Conservation (phyloP, 495 filamentous ascomycete species). For the Penicillium cataractarum region DNA sequence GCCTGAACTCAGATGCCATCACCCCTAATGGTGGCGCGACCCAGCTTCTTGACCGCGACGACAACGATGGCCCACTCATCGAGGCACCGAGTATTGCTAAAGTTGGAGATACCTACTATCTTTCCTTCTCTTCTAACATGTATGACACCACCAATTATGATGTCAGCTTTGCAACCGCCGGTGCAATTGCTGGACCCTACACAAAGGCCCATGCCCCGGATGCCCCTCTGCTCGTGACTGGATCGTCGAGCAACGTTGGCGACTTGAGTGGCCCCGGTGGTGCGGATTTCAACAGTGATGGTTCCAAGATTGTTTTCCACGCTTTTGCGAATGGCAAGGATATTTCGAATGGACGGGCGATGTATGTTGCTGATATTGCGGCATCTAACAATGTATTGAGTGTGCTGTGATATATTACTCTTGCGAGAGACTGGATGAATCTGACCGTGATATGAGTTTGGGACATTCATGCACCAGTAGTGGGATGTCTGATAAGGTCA, state of each 20-base stretch:
- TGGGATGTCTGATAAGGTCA: no score
- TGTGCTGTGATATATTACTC: conserved; percentile 8
- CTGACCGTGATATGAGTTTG: no score
- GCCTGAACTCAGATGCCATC: conserved; percentile 52
- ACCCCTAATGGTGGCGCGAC: conserved; percentile 47
- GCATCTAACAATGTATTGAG: conserved; percentile 17
- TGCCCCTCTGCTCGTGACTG: conserved; percentile 44
- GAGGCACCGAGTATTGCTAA: conserved; percentile 59
- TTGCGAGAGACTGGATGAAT: no score
- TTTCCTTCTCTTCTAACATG: conserved; percentile 61
- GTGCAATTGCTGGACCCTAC: conserved; percentile 48
- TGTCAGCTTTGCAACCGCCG: conserved; percentile 54
- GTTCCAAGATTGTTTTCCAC: conserved; percentile 51
- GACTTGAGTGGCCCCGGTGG: conserved; percentile 53
- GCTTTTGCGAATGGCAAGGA: conserved; percentile 30
- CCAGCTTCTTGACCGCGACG: conserved; percentile 51
- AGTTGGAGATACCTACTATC: conserved; percentile 52
- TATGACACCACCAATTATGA: conserved; percentile 53
- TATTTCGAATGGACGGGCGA: conserved; percentile 21
- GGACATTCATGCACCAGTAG: no score
- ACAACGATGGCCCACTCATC: conserved; percentile 55
- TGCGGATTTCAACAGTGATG: conserved; percentile 42
- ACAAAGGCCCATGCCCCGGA: conserved; percentile 33
- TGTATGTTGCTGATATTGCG: conserved; percentile 24
- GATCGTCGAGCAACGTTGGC: conserved; percentile 36